Conservation (phyloP, 441 rosid genomes). For the Gossypium schwendimanii region DNA sequence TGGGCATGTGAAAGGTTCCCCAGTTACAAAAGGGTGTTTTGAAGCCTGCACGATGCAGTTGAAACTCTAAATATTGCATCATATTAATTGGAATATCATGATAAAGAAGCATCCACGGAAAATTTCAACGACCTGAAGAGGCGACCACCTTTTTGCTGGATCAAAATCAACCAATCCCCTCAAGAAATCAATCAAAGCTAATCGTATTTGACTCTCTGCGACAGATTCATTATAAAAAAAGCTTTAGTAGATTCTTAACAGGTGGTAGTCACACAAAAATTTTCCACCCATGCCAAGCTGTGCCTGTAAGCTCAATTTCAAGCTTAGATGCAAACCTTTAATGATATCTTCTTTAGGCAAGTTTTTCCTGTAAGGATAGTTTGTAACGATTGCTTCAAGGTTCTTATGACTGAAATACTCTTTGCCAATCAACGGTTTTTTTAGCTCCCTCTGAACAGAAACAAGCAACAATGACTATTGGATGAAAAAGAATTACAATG, state of each 20-base stretch:
- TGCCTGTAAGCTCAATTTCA: background rate
- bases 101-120: conserved; percentile 6
- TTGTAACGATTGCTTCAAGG: conserved; percentile 84
- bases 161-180: conserved; percentile 98
- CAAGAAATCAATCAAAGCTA: conserved; percentile 93
- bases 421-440: conserved; percentile 83
- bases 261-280: conserved; percentile 1
- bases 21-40: conserved; percentile 95
- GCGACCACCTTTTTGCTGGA: conserved; percentile 99
- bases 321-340: conserved; percentile 53
- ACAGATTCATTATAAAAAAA: conserved; percentile 15
- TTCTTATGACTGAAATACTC: conserved; percentile 89
- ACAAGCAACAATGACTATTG: conserved; percentile 16
- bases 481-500: conserved; percentile 14
- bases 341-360: conserved; percentile 66
- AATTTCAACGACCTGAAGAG: conserved; percentile 69
- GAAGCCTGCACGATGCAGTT: conserved; percentile 68
- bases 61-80: background rate
- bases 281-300: background rate
- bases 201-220: conserved; percentile 78
- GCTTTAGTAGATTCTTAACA: conserved; percentile 17
- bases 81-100: conserved; percentile 10
- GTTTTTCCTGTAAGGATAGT: conserved; percentile 84
- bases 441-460: conserved; percentile 75
- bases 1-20: conserved; percentile 94